Base-by-base conservation (phyloP, 2,329 filamentous ascomycete genomes). In the Fusarium sp. region DNA sequence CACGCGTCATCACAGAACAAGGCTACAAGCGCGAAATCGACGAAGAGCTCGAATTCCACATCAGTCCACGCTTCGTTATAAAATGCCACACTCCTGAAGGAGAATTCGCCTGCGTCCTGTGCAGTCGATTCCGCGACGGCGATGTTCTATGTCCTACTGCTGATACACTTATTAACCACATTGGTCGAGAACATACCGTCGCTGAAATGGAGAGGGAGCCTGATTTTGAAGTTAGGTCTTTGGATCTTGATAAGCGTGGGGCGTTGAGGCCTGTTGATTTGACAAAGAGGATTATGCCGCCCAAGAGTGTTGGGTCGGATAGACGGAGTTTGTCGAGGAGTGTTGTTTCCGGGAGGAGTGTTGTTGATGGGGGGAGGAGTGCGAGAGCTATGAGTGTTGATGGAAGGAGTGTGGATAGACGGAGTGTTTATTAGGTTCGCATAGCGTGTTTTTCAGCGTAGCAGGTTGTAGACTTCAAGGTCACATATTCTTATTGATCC, bases 61-160 rank as follows among this genome's bases (percentile, higher is more conserved):
- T 74, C 42, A 68, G 62, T 13, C 74, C 70, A 8, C 73, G 74
- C 35, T 76, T 76, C 37, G 62, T 76, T 1, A 40, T 76, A 13
- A 76, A 76, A 15, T 74, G 74, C 3, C 74, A 76, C 18, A 75
- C 71, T 0, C 64, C 74, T 7, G 72, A 76, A 8, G 74, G 74
- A 17, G 61, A 73, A 17, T 76, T 68, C 20, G 74, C 74, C 3
- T 76, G 74, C 11, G 55, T 76, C 1, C 64, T 76, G 15, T 76
- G 74, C 40, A 73, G 38, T 9, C 67, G 59, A 35, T 73, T 64
- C 40, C 72, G 74, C 13, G 69, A 75, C 4, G 61, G 60, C 2
- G 74, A 76, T 27, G 60, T 71, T 5, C 26, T 76, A 3, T 76
- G 72, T n/a, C 52, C 53, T 0, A 71, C 57, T 0, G 72, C 74